Conservation (phyloP, 1,284 basidiomycete species). For the Tremellales sp. region DNA sequence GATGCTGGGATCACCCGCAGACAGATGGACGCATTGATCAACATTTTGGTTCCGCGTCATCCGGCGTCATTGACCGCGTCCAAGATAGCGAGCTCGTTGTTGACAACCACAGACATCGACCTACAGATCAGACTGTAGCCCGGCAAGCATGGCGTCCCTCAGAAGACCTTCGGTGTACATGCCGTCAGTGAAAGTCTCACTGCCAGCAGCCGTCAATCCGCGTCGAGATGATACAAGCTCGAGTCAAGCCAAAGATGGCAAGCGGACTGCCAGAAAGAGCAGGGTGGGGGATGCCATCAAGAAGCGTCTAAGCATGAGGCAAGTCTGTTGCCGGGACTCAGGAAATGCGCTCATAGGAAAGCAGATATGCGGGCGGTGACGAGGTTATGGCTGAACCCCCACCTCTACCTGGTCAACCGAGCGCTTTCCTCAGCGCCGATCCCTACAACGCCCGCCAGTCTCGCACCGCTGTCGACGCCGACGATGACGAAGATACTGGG, state of each 20-base stretch:
- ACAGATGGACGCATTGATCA: too few relatives aligned
- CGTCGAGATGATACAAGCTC: neutral
- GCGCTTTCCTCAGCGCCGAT: constrained; percentile 26
- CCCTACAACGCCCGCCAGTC: constrained; percentile 31
- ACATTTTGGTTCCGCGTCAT: neutral
- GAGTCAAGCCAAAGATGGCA: constrained; percentile 10
- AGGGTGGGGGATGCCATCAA: constrained; percentile 88
- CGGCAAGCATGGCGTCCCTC: constrained; percentile 34
- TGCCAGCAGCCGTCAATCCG: constrained; percentile 16
- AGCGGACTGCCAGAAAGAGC: constrained; percentile 53
- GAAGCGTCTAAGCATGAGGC: constrained; percentile 86
- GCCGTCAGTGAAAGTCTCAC: constrained; percentile 4
- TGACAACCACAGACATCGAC: too few relatives aligned
- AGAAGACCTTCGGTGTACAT: constrained; percentile 22
- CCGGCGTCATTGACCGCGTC: neutral
- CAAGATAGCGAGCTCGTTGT: too few relatives aligned
- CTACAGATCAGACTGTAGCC: too few relatives aligned
- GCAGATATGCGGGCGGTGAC: constrained; percentile 44
- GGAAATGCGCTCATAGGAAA: constrained; percentile 1
- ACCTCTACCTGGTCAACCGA: constrained; percentile 51
- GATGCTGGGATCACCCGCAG: too few relatives aligned
- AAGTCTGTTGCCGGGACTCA: constrained; percentile 8
- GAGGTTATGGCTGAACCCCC: constrained; percentile 46
- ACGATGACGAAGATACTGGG: constrained; percentile 19
- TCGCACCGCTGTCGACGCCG: constrained; percentile 13